phyloP scores from a whole-genome alignment of 225 moss, liverwort and hornwort species.

The Lunularia cruciata region DNA sequence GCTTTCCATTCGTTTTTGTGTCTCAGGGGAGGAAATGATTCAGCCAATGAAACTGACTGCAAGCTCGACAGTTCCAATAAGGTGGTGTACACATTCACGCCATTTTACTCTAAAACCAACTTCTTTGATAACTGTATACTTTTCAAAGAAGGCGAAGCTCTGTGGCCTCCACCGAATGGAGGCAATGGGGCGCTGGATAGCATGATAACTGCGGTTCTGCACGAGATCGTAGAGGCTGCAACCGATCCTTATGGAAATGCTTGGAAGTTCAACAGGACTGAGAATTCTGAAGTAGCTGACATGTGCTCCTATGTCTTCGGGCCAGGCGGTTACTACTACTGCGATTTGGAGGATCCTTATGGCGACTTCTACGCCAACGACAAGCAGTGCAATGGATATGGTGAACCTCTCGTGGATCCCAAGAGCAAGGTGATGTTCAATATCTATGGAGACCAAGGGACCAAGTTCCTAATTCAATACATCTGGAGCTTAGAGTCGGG shows the following conservation, averaged over 20 bases:
- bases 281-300: slow-evolving; percentile 3
- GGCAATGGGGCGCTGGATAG: slow-evolving; percentile 17
- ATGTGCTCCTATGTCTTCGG: slow-evolving; percentile 16
- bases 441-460: slow-evolving; percentile 5
- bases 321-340: slow-evolving; percentile 12
- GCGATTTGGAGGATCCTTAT: slow-evolving; percentile 11
- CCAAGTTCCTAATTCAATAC: slow-evolving; percentile 2
- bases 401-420: background rate
- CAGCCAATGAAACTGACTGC: background rate
- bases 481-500: slow-evolving; percentile 5
- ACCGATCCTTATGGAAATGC: slow-evolving; percentile 21
- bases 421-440: slow-evolving; percentile 11
- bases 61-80: background rate
- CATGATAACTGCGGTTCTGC: slow-evolving; percentile 5
- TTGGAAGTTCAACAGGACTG: background rate
- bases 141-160: background rate
- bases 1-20: slow-evolving; percentile 1
- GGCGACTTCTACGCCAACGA: background rate
- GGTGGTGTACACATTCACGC: background rate
- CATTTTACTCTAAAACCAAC: background rate
- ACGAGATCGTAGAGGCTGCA: slow-evolving; percentile 17
- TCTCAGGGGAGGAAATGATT: background rate
- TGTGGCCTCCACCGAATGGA: slow-evolving; percentile 11
- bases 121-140: slow-evolving; percentile 9
- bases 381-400: background rate